A percentile compares a stretch with the other conserved stretches of the same genome.
Conservation (phyloP, 345 rosid species). For the Syzygium oleosum region DNA sequence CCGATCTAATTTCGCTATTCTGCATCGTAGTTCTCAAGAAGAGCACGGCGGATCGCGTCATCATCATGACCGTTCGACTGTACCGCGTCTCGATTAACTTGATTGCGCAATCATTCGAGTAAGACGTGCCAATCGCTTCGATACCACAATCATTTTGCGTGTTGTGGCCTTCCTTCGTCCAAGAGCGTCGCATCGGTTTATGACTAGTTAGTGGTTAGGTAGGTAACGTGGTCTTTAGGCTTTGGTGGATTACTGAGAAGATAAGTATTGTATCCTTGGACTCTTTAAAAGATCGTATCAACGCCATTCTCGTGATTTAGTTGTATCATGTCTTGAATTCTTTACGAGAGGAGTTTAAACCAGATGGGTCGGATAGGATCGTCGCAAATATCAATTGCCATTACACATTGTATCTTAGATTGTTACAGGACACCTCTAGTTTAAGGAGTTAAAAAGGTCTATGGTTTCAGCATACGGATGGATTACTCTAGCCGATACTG, state of each 20-base stretch:
- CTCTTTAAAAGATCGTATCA: background rate
- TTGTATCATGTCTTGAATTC: background rate
- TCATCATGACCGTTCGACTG: background rate
- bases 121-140: background rate
- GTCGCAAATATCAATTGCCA: background rate
- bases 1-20: background rate
- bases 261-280: background rate
- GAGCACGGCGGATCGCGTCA: background rate
- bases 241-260: background rate
- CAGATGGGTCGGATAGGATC: background rate
- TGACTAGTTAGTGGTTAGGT: background rate
- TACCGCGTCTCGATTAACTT: background rate
- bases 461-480: background rate
- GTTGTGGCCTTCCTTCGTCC: accelerated
- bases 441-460: background rate
- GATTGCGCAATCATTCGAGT: background rate
- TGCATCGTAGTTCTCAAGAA: background rate
- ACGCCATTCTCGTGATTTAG: background rate
- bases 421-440: background rate
- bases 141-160: no score
- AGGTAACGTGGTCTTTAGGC: background rate
- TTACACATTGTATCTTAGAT: background rate
- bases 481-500: background rate
- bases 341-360: background rate
- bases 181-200: background rate